phyloP scores from a whole-genome alignment of 2,329 filamentous ascomycete genomes.

The Fusarium goolgardi region DNA sequence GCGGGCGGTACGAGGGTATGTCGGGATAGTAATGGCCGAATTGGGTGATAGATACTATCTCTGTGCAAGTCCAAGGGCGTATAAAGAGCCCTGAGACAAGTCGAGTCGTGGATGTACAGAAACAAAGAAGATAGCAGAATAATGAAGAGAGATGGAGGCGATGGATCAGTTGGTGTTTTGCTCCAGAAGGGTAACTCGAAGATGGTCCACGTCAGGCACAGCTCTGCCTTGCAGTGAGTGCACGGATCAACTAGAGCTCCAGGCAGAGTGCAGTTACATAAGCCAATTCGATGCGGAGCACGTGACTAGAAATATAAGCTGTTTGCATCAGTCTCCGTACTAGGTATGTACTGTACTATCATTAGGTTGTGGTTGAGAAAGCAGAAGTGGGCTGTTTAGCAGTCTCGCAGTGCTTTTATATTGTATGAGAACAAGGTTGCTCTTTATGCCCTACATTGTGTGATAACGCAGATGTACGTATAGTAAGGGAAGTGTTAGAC shows the following conservation, averaged over 20 bases:
- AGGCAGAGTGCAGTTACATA: conserved; percentile 43
- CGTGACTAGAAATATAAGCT: conserved; percentile 19
- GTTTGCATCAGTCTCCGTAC: not conserved
- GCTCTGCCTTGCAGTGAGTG: conserved; percentile 53
- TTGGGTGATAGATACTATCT: conserved; percentile 29
- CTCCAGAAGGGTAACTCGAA: conserved; percentile 47
- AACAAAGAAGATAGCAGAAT: conserved; percentile 24
- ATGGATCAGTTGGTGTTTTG: conserved; percentile 47
- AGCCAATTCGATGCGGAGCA: conserved; percentile 11
- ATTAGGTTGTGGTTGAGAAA: no score
- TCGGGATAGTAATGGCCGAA: conserved; percentile 27
- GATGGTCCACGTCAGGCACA: conserved; percentile 61
- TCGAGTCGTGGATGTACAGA: conserved; percentile 9
- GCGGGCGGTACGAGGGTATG: conserved; percentile 39
- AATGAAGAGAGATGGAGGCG: conserved; percentile 31
- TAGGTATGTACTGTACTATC: no score
- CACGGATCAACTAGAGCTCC: conserved; percentile 46
- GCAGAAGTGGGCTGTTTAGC: no score
- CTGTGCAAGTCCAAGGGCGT: conserved; percentile 43
- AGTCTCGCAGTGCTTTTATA: no score
- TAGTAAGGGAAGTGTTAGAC: no score
- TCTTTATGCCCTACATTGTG: no score
- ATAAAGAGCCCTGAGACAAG: conserved; percentile 24
- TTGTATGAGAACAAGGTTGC: no score
- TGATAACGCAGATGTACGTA: no score